Conservation (phyloP, 495 filamentous ascomycete genomes). For the Cetradonia linearis region DNA sequence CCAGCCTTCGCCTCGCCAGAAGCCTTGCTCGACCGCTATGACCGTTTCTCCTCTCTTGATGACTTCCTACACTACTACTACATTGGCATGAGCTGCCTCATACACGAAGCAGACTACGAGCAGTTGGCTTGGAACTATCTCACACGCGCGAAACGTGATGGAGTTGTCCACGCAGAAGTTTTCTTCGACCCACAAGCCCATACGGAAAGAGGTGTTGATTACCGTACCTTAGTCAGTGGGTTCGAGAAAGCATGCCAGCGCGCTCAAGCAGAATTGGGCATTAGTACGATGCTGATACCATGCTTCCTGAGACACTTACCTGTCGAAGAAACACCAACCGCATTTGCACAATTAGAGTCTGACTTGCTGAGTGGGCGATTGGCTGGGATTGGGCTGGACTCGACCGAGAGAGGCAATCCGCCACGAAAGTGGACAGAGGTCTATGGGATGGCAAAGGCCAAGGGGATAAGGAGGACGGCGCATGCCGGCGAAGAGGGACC, state of each 20-base stretch:
- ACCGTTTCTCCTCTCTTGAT: slow-evolving; percentile 56
- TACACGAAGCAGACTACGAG: slow-evolving; percentile 54
- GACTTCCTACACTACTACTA: slow-evolving; percentile 75
- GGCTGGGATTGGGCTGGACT: slow-evolving; percentile 57
- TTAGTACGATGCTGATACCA: slow-evolving; percentile 53
- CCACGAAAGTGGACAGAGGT: slow-evolving; percentile 53
- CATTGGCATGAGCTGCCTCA: slow-evolving; percentile 59
- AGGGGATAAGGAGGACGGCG: slow-evolving; percentile 50
- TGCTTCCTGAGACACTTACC: slow-evolving; percentile 64
- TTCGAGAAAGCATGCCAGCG: slow-evolving; percentile 48
- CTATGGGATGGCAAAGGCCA: slow-evolving; percentile 41
- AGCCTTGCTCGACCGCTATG: slow-evolving; percentile 50
- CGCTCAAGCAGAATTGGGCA: slow-evolving; percentile 52
- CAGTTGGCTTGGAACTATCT: slow-evolving; percentile 68
- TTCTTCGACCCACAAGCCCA: slow-evolving; percentile 79
- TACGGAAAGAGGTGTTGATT: slow-evolving; percentile 48
- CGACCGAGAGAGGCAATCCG: slow-evolving; percentile 52
- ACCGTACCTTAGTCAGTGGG: slow-evolving; percentile 49
- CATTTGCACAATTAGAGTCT: slow-evolving; percentile 41
- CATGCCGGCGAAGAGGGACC: slow-evolving; percentile 74
- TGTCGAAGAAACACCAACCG: slow-evolving; percentile 38
- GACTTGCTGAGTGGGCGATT: slow-evolving; percentile 45
- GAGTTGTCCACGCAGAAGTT: slow-evolving; percentile 64
- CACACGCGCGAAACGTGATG: slow-evolving; percentile 48
- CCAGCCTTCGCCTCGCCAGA: slow-evolving; percentile 50